Conservation (phyloP, 441 rosid genomes). For the Syzygium syzygioides region DNA sequence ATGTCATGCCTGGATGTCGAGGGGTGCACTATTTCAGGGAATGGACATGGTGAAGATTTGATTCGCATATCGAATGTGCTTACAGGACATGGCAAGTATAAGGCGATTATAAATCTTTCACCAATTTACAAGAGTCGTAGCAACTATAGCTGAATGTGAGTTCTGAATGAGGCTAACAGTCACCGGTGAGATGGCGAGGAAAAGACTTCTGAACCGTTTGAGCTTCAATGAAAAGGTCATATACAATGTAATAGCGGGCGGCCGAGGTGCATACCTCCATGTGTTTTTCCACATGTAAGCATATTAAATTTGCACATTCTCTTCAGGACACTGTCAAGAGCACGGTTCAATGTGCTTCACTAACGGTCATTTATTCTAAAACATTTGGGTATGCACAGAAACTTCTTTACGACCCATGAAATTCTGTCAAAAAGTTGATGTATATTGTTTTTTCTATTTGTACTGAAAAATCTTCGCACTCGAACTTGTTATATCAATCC, state of each 20-base stretch:
- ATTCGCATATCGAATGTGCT: background rate
- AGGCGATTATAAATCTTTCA: no score
- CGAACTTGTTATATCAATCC: background rate
- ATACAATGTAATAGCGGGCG: background rate
- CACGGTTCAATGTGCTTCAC: background rate
- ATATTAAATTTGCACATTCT: background rate
- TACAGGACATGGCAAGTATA: no score
- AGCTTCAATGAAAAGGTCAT: background rate
- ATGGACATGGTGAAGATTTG: background rate
- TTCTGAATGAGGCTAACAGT: background rate
- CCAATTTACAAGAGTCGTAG: no score
- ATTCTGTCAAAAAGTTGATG: background rate
- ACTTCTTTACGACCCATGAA: no score
- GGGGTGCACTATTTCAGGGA: background rate
- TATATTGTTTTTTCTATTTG: background rate
- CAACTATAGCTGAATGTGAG: background rate
- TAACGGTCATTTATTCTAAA: background rate
- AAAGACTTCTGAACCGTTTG: background rate
- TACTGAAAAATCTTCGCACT: no score
- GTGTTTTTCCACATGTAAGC: background rate
- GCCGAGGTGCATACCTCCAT: background rate
- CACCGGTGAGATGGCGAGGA: background rate
- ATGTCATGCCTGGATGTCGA: background rate
- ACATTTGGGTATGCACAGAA: no score
- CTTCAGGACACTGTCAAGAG: background rate